These are phyloP conservation scores for Fistulinella prunicolor DNA, from an alignment of 768 basidiomycete species.

Conservation along the genomic window DNA sequence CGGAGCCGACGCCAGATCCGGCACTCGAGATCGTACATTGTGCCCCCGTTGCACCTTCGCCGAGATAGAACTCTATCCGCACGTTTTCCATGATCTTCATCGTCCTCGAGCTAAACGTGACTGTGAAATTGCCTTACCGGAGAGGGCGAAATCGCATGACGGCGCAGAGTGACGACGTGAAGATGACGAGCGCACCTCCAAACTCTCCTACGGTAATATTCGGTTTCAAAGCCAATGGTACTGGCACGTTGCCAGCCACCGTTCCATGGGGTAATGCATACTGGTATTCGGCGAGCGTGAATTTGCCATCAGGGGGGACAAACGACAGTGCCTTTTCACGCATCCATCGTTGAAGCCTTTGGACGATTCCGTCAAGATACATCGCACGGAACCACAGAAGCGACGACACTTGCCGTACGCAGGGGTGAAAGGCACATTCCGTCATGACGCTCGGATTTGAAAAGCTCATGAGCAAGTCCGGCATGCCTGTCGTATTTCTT, in stretches of 20 bases:
- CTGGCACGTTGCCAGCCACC: slow-evolving; percentile 45
- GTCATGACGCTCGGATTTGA: slow-evolving; percentile 67
- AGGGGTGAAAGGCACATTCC: slow-evolving; percentile 89
- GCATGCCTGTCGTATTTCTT: slow-evolving; percentile 56
- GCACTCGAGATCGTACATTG: slow-evolving; percentile 68
- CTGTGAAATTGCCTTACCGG: slow-evolving; percentile 60
- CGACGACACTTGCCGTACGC: slow-evolving; percentile 64
- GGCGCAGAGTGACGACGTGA: background rate
- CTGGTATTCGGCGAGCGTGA: slow-evolving; percentile 81
- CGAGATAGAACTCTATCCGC: slow-evolving; percentile 69
- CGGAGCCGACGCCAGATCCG: slow-evolving; percentile 43
- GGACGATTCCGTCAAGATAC: slow-evolving; percentile 6
- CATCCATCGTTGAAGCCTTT: slow-evolving; percentile 78
- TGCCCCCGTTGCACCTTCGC: slow-evolving; percentile 67
- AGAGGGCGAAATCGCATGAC: background rate
- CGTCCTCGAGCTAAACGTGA: slow-evolving; percentile 62
- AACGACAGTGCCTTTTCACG: slow-evolving; percentile 81
- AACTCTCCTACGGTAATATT: slow-evolving; percentile 31
- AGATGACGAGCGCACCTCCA: slow-evolving; percentile 22
- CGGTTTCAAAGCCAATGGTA: slow-evolving; percentile 51
- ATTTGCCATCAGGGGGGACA: slow-evolving; percentile 90
- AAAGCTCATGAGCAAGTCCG: slow-evolving; percentile 81
- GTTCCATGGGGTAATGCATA: slow-evolving; percentile 43
- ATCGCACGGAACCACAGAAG: background rate
- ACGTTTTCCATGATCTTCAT: slow-evolving; percentile 69